Conservation (phyloP, 2,329 filamentous ascomycete genomes). For the Fusarium chuoi region DNA sequence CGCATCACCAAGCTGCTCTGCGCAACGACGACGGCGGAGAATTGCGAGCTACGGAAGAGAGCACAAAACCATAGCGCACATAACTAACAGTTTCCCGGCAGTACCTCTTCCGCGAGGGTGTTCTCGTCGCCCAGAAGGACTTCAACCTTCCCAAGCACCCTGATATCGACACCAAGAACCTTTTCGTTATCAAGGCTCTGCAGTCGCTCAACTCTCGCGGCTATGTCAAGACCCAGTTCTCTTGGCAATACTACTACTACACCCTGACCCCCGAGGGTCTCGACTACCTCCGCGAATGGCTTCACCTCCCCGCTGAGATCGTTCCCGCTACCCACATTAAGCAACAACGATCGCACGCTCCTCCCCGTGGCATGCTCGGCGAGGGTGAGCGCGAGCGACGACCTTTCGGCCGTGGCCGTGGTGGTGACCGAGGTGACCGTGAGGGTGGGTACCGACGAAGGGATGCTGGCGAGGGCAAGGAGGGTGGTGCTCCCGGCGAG, state of each 20-base stretch:
- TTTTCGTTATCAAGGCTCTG: slow-evolving; percentile 98
- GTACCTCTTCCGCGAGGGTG: slow-evolving; percentile 95
- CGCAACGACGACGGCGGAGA: slow-evolving; percentile 15
- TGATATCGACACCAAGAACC: slow-evolving; percentile 99
- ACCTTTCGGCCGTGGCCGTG: slow-evolving; percentile 83
- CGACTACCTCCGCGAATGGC: slow-evolving; percentile 99
- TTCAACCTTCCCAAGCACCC: slow-evolving; percentile 97
- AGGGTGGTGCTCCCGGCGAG: slow-evolving; percentile 90
- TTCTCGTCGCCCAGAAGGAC: slow-evolving; percentile 99
- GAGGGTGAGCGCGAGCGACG: slow-evolving; percentile 84
- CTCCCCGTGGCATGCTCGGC: slow-evolving; percentile 98
- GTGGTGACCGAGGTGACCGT: slow-evolving; percentile 79
- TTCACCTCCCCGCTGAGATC: slow-evolving; percentile 99
- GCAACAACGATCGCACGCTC: slow-evolving; percentile 98
- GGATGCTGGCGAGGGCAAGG: slow-evolving; percentile 87
- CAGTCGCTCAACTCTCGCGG: slow-evolving; percentile 98
- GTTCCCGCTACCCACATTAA: slow-evolving; percentile 99
- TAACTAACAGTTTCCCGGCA: slow-evolving; percentile 52
- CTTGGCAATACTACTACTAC: slow-evolving; percentile 99
- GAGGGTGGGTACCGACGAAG: slow-evolving; percentile 93
- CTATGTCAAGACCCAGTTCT: slow-evolving; percentile 99
- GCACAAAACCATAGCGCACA: slow-evolving; percentile 17
- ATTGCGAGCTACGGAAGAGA: slow-evolving; percentile 32
- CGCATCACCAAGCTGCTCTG: slow-evolving; percentile 3
- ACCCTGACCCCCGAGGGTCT: slow-evolving; percentile 99